Conservation (phyloP, 768 basidiomycete species). For the Gelatoporia subvermispora region DNA sequence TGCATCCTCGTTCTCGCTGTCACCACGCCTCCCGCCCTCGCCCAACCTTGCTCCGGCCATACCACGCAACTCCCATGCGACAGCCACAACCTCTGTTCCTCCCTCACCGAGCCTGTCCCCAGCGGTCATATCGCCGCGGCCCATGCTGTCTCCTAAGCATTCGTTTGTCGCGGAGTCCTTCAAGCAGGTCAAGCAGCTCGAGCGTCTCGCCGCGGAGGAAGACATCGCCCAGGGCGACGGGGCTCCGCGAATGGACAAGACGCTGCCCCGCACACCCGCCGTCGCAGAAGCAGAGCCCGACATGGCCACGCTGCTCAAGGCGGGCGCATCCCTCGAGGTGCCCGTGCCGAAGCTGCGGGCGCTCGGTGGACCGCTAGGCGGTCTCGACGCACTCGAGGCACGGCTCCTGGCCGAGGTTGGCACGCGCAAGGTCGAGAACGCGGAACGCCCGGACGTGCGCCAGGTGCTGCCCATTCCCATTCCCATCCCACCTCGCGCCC, state of each 20-base stretch:
- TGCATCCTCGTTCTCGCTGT: conserved; percentile 1
- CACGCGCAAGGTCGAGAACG: conserved; percentile 42
- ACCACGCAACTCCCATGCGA: too few species aligned
- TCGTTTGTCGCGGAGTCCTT: conserved; percentile 42
- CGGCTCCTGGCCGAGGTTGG: conserved; percentile 69
- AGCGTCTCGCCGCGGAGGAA: conserved; percentile 66
- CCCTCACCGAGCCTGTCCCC: conserved; percentile 9
- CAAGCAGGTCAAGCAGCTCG: conserved; percentile 44
- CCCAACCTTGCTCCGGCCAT: background rate
- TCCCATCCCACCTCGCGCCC: conserved; percentile 18
- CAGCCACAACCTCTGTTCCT: too few species aligned
- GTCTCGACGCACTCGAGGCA: conserved; percentile 70
- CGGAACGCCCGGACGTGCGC: conserved; percentile 30
- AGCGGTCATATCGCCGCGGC: conserved; percentile 54
- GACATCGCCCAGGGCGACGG: conserved; percentile 14
- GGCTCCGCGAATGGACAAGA: conserved; percentile 41
- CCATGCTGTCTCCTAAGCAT: conserved; percentile 61
- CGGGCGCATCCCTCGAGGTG: conserved; percentile 24
- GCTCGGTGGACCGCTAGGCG: conserved; percentile 29
- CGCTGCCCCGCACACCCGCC: conserved; percentile 55
- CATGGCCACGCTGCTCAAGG: conserved; percentile 17
- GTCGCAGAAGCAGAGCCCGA: conserved; percentile 24
- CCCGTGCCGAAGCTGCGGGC: conserved; percentile 8
- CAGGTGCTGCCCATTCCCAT: conserved; percentile 36
- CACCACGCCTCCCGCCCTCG: conserved; percentile 5